Evolutionary conservation across 202 grass and related monocot species (phyloP), one percentile per base, ranked within the genome.

Genomic region (Bolboschoenoplectus hybrid): DNA sequence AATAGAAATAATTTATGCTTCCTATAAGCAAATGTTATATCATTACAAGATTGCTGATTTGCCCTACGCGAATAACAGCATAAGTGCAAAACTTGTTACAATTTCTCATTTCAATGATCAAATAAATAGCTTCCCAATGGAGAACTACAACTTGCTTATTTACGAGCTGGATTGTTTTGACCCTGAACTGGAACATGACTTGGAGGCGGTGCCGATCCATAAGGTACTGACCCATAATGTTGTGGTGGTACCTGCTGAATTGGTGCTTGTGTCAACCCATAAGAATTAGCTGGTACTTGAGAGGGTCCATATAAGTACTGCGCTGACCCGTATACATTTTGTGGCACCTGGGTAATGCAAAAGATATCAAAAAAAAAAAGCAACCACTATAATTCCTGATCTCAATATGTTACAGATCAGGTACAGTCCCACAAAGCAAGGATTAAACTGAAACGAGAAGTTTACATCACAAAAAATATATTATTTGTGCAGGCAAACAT

Each of bases 221-320:
- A 68, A 56, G 53, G 78, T 19, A 62, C 56, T 14, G 78, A 81
- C 56, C 56, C 55, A 43, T 81, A 81, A 36, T 52, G 78, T 39
- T 61, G 53, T 10, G 35, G 16, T 41, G 39, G 53, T 39, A 17
- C 36, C 39, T 81, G 78, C 78, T 81, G 78, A 62, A 56, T 53
- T 26, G 35, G 78, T 61, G 36, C 65, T 71, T 84, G 82, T 40
- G 65, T 20, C 51, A 84, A 38, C 63, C 64, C 82, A 71, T 71
- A 84, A 51, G 63, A 19, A 84, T 84, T 84, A 84, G 51, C 34
- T 10, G 65, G 63, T 17, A 84, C 43, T 84, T 84, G 82, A 40
- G 64, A 35, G 49, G 65, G 7, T 40, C 81, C 81, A 20, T 84
- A 84, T 65, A 84, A 52, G 82, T 84, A 84, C 65, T 70, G 82